Evolutionary conservation across 2,329 filamentous ascomycete species (phyloP).

Genomic region (Dryadomyces quercus-mongolicae): DNA sequence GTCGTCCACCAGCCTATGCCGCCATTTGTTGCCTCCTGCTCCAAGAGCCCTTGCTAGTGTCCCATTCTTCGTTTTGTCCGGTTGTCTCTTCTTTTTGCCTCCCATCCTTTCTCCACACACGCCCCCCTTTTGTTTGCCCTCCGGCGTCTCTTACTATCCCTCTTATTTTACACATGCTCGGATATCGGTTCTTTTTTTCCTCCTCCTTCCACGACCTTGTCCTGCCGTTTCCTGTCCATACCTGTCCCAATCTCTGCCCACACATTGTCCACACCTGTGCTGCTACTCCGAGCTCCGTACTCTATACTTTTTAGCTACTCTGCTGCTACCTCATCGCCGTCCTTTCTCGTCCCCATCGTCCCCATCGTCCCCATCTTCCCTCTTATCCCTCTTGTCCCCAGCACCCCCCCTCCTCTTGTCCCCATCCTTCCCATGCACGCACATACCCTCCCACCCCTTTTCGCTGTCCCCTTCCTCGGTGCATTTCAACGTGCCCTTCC

Average conservation of each 20-base stretch:
- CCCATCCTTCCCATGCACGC: background rate
- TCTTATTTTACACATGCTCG: background rate
- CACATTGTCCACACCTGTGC: background rate
- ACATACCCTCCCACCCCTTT: background rate
- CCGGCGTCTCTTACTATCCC: no score
- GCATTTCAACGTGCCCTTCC: background rate
- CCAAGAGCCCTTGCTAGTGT: background rate
- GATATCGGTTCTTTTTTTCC: background rate
- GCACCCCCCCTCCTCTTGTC: background rate
- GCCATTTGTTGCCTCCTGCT: background rate
- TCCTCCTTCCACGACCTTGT: background rate
- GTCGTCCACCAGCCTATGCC: background rate
- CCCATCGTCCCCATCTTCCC: background rate
- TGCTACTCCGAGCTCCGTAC: background rate
- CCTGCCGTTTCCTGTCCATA: background rate
- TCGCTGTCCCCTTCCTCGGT: background rate
- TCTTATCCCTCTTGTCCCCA: background rate
- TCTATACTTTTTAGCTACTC: background rate
- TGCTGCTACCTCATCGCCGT: background rate
- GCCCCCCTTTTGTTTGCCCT: conserved; percentile 2
- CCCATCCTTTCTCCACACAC: conserved; percentile 7
- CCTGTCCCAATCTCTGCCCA: background rate
- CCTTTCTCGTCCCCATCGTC: background rate
- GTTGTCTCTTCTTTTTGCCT: conserved; percentile 16
- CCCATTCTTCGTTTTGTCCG: background rate